Base-by-base conservation (phyloP, 495 filamentous ascomycete genomes). In the Aspergillus nidulans region DNA sequence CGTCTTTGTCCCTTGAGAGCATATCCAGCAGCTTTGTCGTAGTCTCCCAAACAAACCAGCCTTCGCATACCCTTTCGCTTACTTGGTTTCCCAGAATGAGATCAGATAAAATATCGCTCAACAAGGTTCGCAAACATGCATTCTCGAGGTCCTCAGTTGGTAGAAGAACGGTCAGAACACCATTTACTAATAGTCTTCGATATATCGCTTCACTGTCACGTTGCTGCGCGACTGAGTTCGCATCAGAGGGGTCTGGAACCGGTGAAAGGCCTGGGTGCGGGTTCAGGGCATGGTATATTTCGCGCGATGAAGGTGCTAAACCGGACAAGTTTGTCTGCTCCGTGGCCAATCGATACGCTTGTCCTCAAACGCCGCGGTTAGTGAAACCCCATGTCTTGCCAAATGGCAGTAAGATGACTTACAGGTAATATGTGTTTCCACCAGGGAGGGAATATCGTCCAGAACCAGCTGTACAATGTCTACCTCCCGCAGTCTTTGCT, bases 81-180 rank as follows among this genome's bases (percentile, higher is more conserved):
- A 97, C 72, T 48, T 82, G 76, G 49, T 88, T 89, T 18, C 88
- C 88, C 38, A 98, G 71, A 18, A 97, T 87, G 67, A 92, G 82
- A 60, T 95, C 88, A 6, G 89, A 88, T 43, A 97, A 73, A 23
- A 97, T 82, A 68, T 97, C 91, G 38, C 84, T 81, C 52, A 97
- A 85, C 44, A 98, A 76, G 7, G 86, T 77, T 16, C 88, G 83
- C 62, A 97, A 73, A 65, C 90, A 95, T 44, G 77, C 81, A 69
- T 95, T 97, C 62, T 91, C 84, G 9, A 97, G 79, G 61, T 97
- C 92, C 65, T 97, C 92, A 16, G 89, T 94, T 5, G 94, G 94
- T 28, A 98, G 78, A 21, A 97, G 76, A 40, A 96, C 73, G 4
- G 90, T 86, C 41, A 98, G 73, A 41, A 87, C 78, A 4, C 84